Evolutionary conservation across 192 early-diverging fungal species (phyloP), one percentile per base, ranked within the genome.

Genomic region (Umbelopsis sp.): DNA sequence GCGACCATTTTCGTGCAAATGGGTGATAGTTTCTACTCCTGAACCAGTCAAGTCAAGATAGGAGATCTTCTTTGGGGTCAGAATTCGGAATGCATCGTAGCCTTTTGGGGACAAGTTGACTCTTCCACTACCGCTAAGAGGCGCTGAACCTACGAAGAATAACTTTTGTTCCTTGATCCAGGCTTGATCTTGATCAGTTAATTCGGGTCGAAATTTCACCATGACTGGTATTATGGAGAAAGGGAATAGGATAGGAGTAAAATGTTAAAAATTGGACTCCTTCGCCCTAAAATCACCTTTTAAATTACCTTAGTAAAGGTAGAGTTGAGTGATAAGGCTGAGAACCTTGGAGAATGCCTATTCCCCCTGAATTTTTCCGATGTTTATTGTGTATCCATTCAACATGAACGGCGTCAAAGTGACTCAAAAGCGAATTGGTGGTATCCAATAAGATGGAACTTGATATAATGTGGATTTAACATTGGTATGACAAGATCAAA

Each of bases 41-140:
- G 77, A 80, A 5, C 82, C 82, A 49, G 82, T 79, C 22, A 84
- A 47, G 20, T 84, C 82, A 2, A 84, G 66, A 38, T 84, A 84
- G 41, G 77, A 79, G 25, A 79, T 72, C 29, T 74, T 70, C 6
- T 73, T 78, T 3, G 80, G 56, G 11, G 45, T 52, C 2, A 89
- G 69, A 38, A 89, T 68, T n/a, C 83, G 73, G 62, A 89, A 78
- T 32, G 76, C 70, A 67, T 85, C 86, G 72, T 87, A 84, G 59
- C 88, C 88, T 70, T 87, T 87, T 47, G 88, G 88, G 25, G 88
- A 89, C 25, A 74, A 34, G 56, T 89, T 89, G 77, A 89, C 86
- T 45, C 80, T 81, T 1, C 86, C 88, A 44, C 45, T 66, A 31
- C 72, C 77, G 36, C 70, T 75, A 68, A 84, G 71, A 4, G 88